Evolutionary conservation across 441 rosid species (phyloP), one percentile per base, ranked within the genome.

Genomic region (Eutrema salsugineum): DNA sequence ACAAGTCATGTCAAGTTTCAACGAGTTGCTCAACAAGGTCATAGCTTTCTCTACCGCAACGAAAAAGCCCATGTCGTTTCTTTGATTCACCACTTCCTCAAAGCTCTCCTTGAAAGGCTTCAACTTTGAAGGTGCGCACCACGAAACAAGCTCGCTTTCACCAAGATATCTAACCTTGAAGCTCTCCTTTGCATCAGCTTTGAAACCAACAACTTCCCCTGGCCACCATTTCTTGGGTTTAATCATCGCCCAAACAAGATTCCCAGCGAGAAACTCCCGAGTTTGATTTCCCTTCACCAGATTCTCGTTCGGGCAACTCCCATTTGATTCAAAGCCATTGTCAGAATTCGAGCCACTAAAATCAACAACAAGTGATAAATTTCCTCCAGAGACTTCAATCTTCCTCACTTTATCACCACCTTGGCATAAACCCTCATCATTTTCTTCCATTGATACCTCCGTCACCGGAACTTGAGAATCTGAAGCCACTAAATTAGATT

Each of bases 141-240:
- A 91, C 79, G 91, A 85, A 46, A 77, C 79, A 60, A 81, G 70
- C 63, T 82, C 83, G 78, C 74, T 63, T 77, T 64, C 79, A 27
- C 91, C 92, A 54, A 90, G 73, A 67, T 72, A 82, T 6, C 83
- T 80, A 54, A 91, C 93, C 70, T 80, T 70, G 47, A 83, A 69
- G 76, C 73, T 84, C 82, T 61, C 59, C 14, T 83, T 73, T 9
- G 65, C 69, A 60, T 76, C 78, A 62, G 81, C 80, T 79, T 75
- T 42, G 63, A 68, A 48, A 86, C 81, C 82, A 40, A 72, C 68
- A 33, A 91, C 76, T 83, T 86, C 90, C 63, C 95, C 97, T 1
- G 97, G 97, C 97, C 97, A 91, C 97, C 99, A 94, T 43, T 81
- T 84, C 47, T 81, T 76, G 71, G 76, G 79, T 67, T 83, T 86